These are phyloP conservation scores for Debaryomyces singareniensis DNA, from an alignment of 1,139 yeast genomes.

Conservation along the genomic window DNA sequence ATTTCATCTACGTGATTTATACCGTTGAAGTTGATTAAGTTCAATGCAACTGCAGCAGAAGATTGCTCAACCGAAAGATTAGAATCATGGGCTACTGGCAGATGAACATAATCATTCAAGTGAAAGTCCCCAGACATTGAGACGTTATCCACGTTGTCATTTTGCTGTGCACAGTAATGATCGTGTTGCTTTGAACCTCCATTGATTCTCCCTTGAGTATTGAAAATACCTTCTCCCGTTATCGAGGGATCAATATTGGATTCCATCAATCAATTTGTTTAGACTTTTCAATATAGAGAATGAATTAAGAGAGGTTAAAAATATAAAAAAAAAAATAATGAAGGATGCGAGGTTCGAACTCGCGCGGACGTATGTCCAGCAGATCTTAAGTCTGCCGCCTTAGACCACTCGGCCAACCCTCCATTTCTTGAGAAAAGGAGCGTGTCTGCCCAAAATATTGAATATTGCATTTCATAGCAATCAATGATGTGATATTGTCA, in stretches of 20 bases:
- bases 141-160: slow-evolving; percentile 3
- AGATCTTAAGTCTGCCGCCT: slow-evolving; percentile 53
- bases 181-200: slow-evolving; percentile 1
- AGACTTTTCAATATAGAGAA: too few species aligned
- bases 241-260: slow-evolving; percentile 12
- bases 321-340: slow-evolving; percentile 34
- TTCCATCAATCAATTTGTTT: slow-evolving; percentile 8
- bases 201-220: slow-evolving; percentile 4
- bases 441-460: too few species aligned
- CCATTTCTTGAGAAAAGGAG: too few species aligned
- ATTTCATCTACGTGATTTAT: slow-evolving; percentile 6
- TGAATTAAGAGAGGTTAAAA: too few species aligned
- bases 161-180: slow-evolving; percentile 2
- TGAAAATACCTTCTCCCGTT: slow-evolving; percentile 9
- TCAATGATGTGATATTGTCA: too few species aligned
- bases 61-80: too few species aligned
- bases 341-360: slow-evolving; percentile 80
- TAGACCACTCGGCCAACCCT: slow-evolving; percentile 54
- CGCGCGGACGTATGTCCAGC: slow-evolving; percentile 64
- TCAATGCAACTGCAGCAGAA: slow-evolving; percentile 15
- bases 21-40: slow-evolving; percentile 12
- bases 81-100: slow-evolving; percentile 4
- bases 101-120: slow-evolving; percentile 8
- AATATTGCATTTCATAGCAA: too few species aligned
- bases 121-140: slow-evolving; percentile 11